Percentiles rank a stretch among this genome's conserved stretches.
phyloP scores from a whole-genome alignment of 805 yeast genomes.

The Cyberlindnera sargentensis region DNA sequence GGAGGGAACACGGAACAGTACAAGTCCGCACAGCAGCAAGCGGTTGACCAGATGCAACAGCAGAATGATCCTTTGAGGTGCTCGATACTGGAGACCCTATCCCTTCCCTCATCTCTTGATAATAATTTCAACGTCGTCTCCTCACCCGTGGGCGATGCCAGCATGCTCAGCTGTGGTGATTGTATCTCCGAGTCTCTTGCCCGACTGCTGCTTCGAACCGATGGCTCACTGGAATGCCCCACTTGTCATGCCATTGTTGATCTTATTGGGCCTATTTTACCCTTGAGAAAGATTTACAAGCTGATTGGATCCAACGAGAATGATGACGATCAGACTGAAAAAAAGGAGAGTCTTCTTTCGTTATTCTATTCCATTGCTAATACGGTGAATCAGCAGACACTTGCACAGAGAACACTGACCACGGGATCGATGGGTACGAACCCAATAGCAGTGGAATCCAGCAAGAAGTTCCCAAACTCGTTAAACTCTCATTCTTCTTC shows the following conservation, averaged over 20 bases:
- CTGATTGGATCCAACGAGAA: conserved; percentile 3
- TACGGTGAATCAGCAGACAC: conserved; percentile 6
- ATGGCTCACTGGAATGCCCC: conserved; percentile 14
- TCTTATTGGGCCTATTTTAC: conserved; percentile 7
- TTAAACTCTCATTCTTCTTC: no score
- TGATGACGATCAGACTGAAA: conserved; percentile 3
- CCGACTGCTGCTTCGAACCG: conserved; percentile 12
- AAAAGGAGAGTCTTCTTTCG: conserved; percentile 25
- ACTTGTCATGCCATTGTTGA: conserved; percentile 9
- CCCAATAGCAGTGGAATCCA: not conserved
- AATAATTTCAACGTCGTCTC: conserved; percentile 2
- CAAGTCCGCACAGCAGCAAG: no score
- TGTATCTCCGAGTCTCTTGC: conserved; percentile 29
- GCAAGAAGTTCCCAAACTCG: not conserved
- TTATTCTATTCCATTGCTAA: conserved; percentile 28
- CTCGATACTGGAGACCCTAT: conserved; percentile 7
- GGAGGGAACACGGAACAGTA: no score
- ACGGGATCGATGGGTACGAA: not conserved
- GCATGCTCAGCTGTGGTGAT: conserved; percentile 35
- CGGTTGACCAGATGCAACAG: not conserved
- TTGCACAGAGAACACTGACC: not conserved
- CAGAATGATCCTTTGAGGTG: not conserved
- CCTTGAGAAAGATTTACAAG: conserved; percentile 12
- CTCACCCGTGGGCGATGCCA: conserved; percentile 17
- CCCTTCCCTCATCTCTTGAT: conserved; percentile 11